phyloP scores from a whole-genome alignment of 768 basidiomycete species.

The Rhizopogon salebrosus region DNA sequence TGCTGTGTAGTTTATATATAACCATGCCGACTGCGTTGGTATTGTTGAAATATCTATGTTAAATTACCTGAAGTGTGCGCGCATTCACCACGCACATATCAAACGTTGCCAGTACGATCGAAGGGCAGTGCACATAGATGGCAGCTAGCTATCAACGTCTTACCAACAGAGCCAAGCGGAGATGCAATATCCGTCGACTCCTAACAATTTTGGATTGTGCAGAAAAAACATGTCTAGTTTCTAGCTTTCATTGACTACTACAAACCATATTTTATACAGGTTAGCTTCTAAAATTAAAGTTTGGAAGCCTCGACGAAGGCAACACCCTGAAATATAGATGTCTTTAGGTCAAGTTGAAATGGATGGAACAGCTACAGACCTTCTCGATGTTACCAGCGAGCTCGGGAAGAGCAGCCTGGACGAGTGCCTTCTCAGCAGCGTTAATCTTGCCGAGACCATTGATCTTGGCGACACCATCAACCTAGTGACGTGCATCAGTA shows the following conservation, averaged over 20 bases:
- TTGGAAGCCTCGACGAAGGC: conserved; percentile 22
- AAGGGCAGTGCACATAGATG: too few species aligned
- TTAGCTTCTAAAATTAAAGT: conserved; percentile 13
- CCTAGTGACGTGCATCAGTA: conserved; percentile 33
- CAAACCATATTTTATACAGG: neutral
- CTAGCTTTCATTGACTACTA: neutral
- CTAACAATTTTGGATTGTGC: too few species aligned
- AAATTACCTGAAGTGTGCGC: too few species aligned
- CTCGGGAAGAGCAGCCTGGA: conserved; percentile 80
- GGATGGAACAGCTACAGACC: conserved; percentile 31
- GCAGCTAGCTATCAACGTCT: too few species aligned
- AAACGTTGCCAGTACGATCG: too few species aligned
- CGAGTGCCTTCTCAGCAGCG: conserved; percentile 65
- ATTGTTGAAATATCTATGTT: too few species aligned
- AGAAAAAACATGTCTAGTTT: too few species aligned
- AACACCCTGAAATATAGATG: conserved; percentile 13
- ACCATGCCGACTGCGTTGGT: too few species aligned
- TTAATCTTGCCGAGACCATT: conserved; percentile 72
- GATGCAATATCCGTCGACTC: too few species aligned
- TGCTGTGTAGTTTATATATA: too few species aligned
- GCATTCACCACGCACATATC: too few species aligned
- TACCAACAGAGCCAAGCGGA: too few species aligned
- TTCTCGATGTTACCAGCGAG: conserved; percentile 67
- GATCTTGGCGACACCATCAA: conserved; percentile 80
- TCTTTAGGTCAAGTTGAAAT: neutral